Evolutionary conservation across 768 basidiomycete genomes (phyloP), one percentile per base, ranked within the genome.

Genomic region (Tulasnella sp.): DNA sequence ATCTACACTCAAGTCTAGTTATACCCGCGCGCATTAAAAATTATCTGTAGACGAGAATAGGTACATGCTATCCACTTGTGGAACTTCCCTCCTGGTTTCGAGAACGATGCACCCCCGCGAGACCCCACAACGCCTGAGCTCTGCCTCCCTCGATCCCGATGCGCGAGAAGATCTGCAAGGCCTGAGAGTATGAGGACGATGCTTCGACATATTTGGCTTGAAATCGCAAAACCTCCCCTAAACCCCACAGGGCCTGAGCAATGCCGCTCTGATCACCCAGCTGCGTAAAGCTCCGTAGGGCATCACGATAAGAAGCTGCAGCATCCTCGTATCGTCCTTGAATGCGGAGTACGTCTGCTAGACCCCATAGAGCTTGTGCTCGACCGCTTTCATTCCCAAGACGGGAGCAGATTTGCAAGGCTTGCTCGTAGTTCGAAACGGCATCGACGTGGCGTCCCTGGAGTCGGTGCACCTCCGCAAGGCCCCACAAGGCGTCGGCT

Each of bases 261-360:
- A 23, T 70, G 69, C 69, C 69, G 69, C 35, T 35, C 69, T 70
- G 23, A 70, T 35, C 69, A 2, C 69, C 69, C 18, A 70, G 15
- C 69, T 70, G 35, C 40, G 69, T 70, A n/a, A 35, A 70, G 32
- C 35, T 70, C 40, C 40, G 69, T 18, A 35, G 16, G 1, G 69
- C 69, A 35, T 70, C 35, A 35, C 26, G 69, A 26, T 35, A 70
- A 7, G 26, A 35, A 18, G 69, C 15, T 6, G 35, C 16, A 23
- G 69, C 69, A 18, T 70, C 69, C 7, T 70, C 69, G 40, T 70
- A 70, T 40, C 69, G 69, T 35, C 69, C 69, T 70, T 70, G 23
- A 70, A 70, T 23, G 35, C 69, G 69, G 69, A 18, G 26, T 18
- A 72, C 71, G 13, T 72, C 37, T 18, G 39, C 71, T 4, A 72